Evolutionary conservation across 495 filamentous ascomycete species (phyloP).

Genomic region (Parathielavia hyrcaniae): DNA sequence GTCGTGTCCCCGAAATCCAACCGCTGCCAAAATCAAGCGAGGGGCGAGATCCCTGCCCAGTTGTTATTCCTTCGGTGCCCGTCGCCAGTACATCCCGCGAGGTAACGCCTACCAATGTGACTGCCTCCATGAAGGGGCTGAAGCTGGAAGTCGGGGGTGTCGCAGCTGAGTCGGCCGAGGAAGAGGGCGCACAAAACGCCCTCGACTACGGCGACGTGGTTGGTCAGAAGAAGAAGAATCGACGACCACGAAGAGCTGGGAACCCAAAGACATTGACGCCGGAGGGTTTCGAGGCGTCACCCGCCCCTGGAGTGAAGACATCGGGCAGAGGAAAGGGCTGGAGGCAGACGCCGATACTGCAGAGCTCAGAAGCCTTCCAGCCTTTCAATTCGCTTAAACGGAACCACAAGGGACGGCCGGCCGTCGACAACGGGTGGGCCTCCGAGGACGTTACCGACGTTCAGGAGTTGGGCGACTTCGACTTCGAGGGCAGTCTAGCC

Average conservation of each 20-base stretch:
- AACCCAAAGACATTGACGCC: slow-evolving; percentile 12
- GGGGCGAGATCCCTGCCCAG: slow-evolving; percentile 31
- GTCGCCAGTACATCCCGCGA: slow-evolving; percentile 6
- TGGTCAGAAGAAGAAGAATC: slow-evolving; percentile 25
- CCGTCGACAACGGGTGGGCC: slow-evolving; percentile 82
- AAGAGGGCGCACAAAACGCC: slow-evolving; percentile 14
- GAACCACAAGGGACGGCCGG: slow-evolving; percentile 46
- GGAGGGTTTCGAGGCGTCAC: slow-evolving; percentile 25
- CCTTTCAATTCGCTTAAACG: slow-evolving; percentile 49
- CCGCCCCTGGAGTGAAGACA: slow-evolving; percentile 18
- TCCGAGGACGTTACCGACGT: slow-evolving; percentile 95
- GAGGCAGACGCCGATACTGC: slow-evolving; percentile 76
- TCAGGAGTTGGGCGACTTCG: slow-evolving; percentile 91
- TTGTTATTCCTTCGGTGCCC: slow-evolving; percentile 2
- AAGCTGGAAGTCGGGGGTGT: slow-evolving; percentile 12
- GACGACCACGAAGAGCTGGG: slow-evolving; percentile 20
- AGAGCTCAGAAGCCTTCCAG: slow-evolving; percentile 51
- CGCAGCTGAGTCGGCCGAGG: slow-evolving; percentile 21
- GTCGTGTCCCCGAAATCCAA: slow-evolving; percentile 17
- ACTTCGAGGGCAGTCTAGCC: slow-evolving; percentile 78
- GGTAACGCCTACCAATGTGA: slow-evolving; percentile 14
- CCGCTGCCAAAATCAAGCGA: slow-evolving; percentile 34
- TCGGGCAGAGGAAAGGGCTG: slow-evolving; percentile 59
- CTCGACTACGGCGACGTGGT: slow-evolving; percentile 18
- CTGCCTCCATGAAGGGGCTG: slow-evolving; percentile 18